Percentiles rank a stretch among this genome's conserved stretches.
phyloP scores from a whole-genome alignment of 192 early-diverging fungal species.

The Gryganskiella cystojenkinii region DNA sequence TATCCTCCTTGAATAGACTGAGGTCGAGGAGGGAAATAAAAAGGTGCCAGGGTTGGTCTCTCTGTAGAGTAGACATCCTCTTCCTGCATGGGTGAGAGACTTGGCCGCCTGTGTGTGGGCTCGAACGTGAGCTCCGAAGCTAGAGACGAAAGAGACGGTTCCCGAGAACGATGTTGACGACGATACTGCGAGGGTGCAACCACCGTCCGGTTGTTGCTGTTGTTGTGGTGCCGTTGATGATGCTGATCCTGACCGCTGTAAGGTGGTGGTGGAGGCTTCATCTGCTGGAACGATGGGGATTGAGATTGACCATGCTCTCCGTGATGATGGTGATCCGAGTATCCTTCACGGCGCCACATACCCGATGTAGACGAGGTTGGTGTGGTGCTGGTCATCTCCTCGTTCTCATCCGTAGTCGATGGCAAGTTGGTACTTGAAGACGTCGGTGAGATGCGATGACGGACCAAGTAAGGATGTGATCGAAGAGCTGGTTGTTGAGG shows the following conservation, averaged over 20 bases:
- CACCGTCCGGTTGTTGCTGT: no score
- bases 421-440: conserved; percentile 20
- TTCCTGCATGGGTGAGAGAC: conserved; percentile 42
- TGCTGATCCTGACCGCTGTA: conserved; percentile 33
- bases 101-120: conserved; percentile 25
- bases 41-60: conserved; percentile 30
- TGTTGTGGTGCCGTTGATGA: no score
- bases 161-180: conserved; percentile 38
- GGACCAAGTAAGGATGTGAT: conserved; percentile 46
- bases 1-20: conserved; percentile 9
- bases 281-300: conserved; percentile 24
- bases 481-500: conserved; percentile 11
- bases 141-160: conserved; percentile 37
- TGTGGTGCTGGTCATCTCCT: conserved; percentile 23
- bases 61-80: background rate
- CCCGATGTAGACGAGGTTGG: conserved; percentile 15
- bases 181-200: background rate
- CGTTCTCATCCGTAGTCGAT: background rate
- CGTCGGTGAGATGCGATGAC: conserved; percentile 35
- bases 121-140: conserved; percentile 49
- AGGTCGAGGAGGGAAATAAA: conserved; percentile 34
- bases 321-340: background rate
- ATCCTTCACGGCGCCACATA: conserved; percentile 28
- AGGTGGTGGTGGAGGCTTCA: conserved; percentile 34
- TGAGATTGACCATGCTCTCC: background rate